phyloP scores from a whole-genome alignment of 257 asterid species.

The Nicotiana undulata region DNA sequence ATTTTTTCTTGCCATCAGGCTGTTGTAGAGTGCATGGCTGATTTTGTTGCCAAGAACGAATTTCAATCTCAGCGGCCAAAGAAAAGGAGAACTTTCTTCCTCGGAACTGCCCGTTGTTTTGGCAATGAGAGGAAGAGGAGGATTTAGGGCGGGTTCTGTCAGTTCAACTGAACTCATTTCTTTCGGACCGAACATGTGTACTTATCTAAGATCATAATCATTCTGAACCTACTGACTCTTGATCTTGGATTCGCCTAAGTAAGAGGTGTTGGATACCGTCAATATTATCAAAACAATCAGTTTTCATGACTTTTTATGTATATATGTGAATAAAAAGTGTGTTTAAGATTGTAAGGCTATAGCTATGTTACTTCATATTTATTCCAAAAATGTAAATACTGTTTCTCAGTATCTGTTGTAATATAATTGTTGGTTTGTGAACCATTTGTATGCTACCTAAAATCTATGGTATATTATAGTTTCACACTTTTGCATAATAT shows the following conservation, averaged over 20 bases:
- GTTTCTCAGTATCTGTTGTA: too few relatives aligned
- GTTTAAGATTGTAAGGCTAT: too few relatives aligned
- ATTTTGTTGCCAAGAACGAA: constrained; percentile 36
- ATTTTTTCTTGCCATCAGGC: constrained; percentile 27
- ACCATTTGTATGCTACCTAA: too few relatives aligned
- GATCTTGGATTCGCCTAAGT: neutral
- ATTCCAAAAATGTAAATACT: too few relatives aligned
- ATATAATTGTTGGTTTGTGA: too few relatives aligned
- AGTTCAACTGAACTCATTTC: neutral
- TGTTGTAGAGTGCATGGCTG: constrained; percentile 61
- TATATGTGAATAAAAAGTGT: too few relatives aligned
- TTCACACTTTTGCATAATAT: too few relatives aligned
- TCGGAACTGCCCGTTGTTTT: constrained; percentile 37
- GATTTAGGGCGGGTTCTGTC: neutral
- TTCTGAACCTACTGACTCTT: neutral
- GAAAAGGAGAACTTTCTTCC: constrained; percentile 39
- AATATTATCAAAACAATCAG: neutral
- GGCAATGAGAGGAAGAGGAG: constrained; percentile 20
- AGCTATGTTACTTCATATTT: too few relatives aligned
- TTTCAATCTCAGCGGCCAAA: constrained; percentile 15
- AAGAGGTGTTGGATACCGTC: neutral
- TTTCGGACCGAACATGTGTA: neutral
- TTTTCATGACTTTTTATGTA: neutral
- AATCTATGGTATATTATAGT: too few relatives aligned
- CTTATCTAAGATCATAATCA: neutral